These are phyloP conservation scores for Elaeis guineensis DNA, from an alignment of 176 grass and related monocot genomes.

Conservation along the genomic window DNA sequence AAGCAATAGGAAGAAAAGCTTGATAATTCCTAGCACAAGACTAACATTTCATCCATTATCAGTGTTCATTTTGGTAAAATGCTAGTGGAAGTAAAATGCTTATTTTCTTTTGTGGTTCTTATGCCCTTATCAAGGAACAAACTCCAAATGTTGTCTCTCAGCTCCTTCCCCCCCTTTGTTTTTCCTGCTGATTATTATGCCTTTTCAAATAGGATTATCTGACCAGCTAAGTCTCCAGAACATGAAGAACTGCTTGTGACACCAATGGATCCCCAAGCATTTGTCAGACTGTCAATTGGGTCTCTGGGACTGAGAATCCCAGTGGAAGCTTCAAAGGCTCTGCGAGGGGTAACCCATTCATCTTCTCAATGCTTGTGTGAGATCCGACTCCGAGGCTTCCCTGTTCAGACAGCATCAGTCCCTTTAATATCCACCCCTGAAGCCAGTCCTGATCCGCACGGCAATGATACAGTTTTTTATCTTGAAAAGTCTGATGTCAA, in stretches of 20 bases:
- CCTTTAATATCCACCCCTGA: slow-evolving; percentile 42
- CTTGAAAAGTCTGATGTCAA: slow-evolving; percentile 57
- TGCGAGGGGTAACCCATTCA: neutral
- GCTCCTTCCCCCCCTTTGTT: no score
- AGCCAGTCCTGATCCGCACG: slow-evolving; percentile 36
- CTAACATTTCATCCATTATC: no score
- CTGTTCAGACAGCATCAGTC: slow-evolving; percentile 34
- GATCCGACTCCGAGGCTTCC: slow-evolving; percentile 55
- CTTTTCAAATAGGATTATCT: neutral
- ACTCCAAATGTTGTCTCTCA: no score
- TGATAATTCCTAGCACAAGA: no score
- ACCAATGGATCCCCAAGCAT: slow-evolving; percentile 56
- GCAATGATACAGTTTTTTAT: slow-evolving; percentile 63
- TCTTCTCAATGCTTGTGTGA: slow-evolving; percentile 43
- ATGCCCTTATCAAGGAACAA: no score
- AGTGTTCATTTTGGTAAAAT: no score
- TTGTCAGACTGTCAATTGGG: slow-evolving; percentile 47
- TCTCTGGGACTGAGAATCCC: slow-evolving; percentile 64
- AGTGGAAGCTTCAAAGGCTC: slow-evolving; percentile 14
- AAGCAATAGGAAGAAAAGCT: no score
- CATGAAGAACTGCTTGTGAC: slow-evolving; percentile 7
- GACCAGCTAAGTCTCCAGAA: neutral
- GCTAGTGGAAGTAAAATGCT: no score
- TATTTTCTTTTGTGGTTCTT: no score
- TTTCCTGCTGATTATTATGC: neutral